phyloP scores from a whole-genome alignment of 2,329 filamentous ascomycete species.

The Beauveria australis region DNA sequence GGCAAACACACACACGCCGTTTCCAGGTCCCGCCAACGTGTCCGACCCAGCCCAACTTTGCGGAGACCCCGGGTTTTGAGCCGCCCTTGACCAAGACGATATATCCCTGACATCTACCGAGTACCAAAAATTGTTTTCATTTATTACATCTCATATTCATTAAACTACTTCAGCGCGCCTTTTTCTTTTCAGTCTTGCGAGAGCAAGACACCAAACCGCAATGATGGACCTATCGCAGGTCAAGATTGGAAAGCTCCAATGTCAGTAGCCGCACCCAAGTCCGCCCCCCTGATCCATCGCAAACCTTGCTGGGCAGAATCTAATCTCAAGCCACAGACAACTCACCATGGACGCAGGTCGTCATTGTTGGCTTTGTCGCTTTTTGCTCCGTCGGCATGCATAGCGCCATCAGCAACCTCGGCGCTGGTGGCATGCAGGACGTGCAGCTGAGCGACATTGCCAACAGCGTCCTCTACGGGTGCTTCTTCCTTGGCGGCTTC shows the following conservation, averaged over 20 bases:
- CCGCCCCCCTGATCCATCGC: background rate
- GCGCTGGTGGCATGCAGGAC: constrained; percentile 9
- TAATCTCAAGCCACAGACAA: constrained; percentile 6
- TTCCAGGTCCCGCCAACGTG: too few relatives aligned
- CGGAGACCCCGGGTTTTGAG: background rate
- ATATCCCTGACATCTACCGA: background rate
- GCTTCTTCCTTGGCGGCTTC: constrained; percentile 54
- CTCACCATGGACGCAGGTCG: constrained; percentile 15
- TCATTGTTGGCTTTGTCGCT: constrained; percentile 17
- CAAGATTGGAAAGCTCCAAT: background rate
- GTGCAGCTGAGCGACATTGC: constrained; percentile 12
- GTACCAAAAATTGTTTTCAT: background rate
- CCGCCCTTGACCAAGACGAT: background rate
- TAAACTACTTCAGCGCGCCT: background rate
- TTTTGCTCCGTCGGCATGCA: constrained; percentile 20
- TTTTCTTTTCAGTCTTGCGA: background rate
- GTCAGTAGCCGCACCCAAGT: background rate
- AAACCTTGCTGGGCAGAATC: background rate
- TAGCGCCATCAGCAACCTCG: constrained; percentile 13
- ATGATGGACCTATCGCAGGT: background rate
- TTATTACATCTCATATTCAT: background rate
- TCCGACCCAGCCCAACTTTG: background rate
- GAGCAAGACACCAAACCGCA: background rate
- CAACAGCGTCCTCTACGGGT: constrained; percentile 40
- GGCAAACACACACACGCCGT: too few relatives aligned